A percentile compares a stretch with the other conserved stretches of the same genome.
Conservation (phyloP, 495 filamentous ascomycete species). For the Echria macrotheca region DNA sequence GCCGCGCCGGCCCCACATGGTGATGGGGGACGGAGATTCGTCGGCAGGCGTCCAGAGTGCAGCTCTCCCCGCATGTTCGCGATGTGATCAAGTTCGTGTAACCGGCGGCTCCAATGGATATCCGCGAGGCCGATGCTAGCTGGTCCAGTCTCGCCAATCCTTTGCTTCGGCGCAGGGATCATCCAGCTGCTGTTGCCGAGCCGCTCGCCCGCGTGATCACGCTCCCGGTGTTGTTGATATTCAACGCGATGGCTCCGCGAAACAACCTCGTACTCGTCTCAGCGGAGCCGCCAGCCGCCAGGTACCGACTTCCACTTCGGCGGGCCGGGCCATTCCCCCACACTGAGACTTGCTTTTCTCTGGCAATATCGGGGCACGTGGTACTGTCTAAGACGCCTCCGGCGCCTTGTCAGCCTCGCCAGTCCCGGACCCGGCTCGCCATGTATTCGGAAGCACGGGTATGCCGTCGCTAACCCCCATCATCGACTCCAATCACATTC, state of each 20-base stretch:
- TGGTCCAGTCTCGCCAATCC: not conserved
- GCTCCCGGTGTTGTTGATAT: conserved; percentile 6
- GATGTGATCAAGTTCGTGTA: conserved; percentile 7
- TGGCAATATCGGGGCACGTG: conserved; percentile 9
- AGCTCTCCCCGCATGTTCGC: conserved; percentile 9
- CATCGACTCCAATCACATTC: conserved; percentile 5
- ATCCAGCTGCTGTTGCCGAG: conserved; percentile 1
- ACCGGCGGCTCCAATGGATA: conserved; percentile 7
- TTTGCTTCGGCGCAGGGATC: conserved; percentile 4
- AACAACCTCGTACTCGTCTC: conserved; percentile 6
- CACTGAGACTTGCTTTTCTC: not conserved
- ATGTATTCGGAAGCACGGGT: conserved; percentile 2
- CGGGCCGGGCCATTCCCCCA: conserved; percentile 8
- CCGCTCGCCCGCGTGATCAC: conserved; percentile 17
- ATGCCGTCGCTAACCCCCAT: conserved; percentile 3
- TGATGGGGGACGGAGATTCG: conserved; percentile 1
- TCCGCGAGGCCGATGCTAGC: not conserved
- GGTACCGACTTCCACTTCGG: conserved; percentile 7
- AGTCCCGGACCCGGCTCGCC: conserved; percentile 2
- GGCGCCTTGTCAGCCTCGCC: conserved; percentile 11
- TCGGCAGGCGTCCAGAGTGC: conserved; percentile 6
- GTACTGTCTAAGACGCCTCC: conserved; percentile 1
- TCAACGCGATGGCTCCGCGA: conserved; percentile 5
- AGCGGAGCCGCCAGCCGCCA: conserved; percentile 11
- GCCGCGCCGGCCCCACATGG: conserved; percentile 8